These are phyloP conservation scores for Gloeopeniophorella convolvens DNA, from an alignment of 768 basidiomycete species.

Conservation along the genomic window DNA sequence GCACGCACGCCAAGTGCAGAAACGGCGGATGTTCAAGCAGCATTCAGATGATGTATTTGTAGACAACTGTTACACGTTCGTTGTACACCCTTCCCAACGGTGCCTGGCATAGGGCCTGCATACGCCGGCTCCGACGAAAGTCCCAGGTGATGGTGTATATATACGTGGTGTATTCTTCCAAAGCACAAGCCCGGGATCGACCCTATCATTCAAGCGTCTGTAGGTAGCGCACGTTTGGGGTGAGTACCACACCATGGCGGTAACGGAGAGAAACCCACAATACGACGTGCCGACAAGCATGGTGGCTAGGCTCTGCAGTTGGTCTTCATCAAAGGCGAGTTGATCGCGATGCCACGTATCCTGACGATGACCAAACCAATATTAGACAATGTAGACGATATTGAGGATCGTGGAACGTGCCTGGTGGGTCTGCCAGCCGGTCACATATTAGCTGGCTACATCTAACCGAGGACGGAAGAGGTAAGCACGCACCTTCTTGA, in stretches of 20 bases:
- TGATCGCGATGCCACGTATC: conserved; percentile 94
- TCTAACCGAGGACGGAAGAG: neutral
- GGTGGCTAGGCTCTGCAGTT: conserved; percentile 76
- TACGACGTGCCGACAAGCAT: conserved; percentile 90
- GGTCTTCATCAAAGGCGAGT: conserved; percentile 81
- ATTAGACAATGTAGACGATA: neutral
- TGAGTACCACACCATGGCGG: conserved; percentile 19
- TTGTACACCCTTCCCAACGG: neutral
- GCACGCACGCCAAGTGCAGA: neutral
- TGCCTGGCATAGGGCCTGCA: neutral
- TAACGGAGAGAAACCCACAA: conserved; percentile 53
- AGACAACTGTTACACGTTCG: no score
- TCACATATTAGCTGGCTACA: neutral
- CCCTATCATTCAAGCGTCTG: conserved; percentile 22
- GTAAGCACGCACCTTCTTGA: conserved; percentile 67
- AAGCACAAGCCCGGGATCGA: neutral
- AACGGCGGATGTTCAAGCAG: neutral
- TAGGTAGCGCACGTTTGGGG: conserved; percentile 16
- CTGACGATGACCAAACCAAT: conserved; percentile 32
- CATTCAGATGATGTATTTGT: neutral
- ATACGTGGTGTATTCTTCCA: neutral
- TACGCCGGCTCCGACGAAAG: neutral
- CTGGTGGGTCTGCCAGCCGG: conserved; percentile 31
- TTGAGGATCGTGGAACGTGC: conserved; percentile 13
- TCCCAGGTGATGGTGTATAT: neutral